Base-by-base conservation (phyloP, 352 stramenopile species). In the Globisporangium paroecandrum region DNA sequence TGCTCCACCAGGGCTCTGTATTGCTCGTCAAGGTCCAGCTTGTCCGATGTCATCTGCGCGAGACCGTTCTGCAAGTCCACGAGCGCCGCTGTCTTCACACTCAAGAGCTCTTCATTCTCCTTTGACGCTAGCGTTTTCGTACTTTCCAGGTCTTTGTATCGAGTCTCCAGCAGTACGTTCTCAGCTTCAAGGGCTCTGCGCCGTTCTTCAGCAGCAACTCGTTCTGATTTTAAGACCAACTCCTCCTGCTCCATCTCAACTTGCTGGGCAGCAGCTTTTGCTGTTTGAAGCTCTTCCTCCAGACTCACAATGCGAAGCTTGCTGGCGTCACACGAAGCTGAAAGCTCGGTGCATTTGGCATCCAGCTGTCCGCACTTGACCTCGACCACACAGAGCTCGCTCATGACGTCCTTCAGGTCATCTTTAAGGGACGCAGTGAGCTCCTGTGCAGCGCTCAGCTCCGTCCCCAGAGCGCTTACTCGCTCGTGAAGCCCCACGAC, bases 401-500 rank as follows among this genome's bases (percentile, higher is more conserved):
- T 69, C 64, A 69, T 69, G 29, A 57, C 43, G n/a, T 62, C 55
- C 12, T 58, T 51, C 55, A 69, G 6, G 22, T 69, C 64, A 27
- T 24, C 25, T 22, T 69, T n/a, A 6, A 69, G 64, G 4, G 64
- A 64, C 18, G 10, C 9, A 2, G 15, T 25, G 15, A 58, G 56
- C 18, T 46, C 41, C n/a, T 64, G 58, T 12, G 64, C 56, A 20
- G 43, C 56, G 7, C 9, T 20, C 9, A 73, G 47, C 10, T 66
- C 49, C 1, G 7, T 1, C 12, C 58, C 18, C 22, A 68, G 20
- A 13, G 22, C n/a, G n/a, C 7, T 2, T 12, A 69, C 51, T 9
- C 67, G 60, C 27, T 64, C 61, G 0, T 64, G 66, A 1, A 72
- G 51, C 1, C 60, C 29, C 1, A 53, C 49, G 6, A 76, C 55